Percentiles rank a stretch among this genome's conserved stretches.
These are phyloP conservation scores for Pythium aquatile DNA, from an alignment of 352 stramenopile species.

Conservation along the genomic window DNA sequence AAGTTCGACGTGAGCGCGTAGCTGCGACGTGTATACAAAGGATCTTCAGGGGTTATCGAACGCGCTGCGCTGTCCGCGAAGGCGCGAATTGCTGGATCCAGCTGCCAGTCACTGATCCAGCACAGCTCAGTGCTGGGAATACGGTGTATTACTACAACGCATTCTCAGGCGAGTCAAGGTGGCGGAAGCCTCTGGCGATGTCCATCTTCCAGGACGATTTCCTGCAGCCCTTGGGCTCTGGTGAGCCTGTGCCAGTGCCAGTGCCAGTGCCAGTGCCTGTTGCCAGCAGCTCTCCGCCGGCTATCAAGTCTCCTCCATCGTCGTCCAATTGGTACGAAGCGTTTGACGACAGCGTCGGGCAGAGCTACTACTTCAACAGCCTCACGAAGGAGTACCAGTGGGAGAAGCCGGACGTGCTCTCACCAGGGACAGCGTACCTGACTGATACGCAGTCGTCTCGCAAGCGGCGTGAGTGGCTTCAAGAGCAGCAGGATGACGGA, in stretches of 20 bases:
- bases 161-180: slow-evolving; percentile 66
- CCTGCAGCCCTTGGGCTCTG: slow-evolving; percentile 30
- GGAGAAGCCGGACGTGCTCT: slow-evolving; percentile 41
- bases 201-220: slow-evolving; percentile 70
- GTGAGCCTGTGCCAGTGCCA: not conserved
- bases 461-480: slow-evolving; percentile 43
- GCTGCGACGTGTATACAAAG: slow-evolving; percentile 79
- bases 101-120: slow-evolving; percentile 30
- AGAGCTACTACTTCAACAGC: slow-evolving; percentile 76
- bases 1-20: slow-evolving; percentile 61
- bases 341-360: slow-evolving; percentile 64
- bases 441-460: slow-evolving; percentile 46
- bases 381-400: slow-evolving; percentile 75
- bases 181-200: slow-evolving; percentile 67
- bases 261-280: not conserved
- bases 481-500: slow-evolving; percentile 41
- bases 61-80: slow-evolving; percentile 61
- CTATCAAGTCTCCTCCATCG: not conserved
- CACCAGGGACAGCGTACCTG: slow-evolving; percentile 30
- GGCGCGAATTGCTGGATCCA: slow-evolving; percentile 81
- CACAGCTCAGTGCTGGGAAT: slow-evolving; percentile 12
- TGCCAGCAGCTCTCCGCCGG: not conserved
- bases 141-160: slow-evolving; percentile 80
- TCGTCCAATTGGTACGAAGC: slow-evolving; percentile 66
- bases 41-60: slow-evolving; percentile 73